Evolutionary conservation across 2,329 filamentous ascomycete species (phyloP).

Genomic region (Fusarium nisikadoi): DNA sequence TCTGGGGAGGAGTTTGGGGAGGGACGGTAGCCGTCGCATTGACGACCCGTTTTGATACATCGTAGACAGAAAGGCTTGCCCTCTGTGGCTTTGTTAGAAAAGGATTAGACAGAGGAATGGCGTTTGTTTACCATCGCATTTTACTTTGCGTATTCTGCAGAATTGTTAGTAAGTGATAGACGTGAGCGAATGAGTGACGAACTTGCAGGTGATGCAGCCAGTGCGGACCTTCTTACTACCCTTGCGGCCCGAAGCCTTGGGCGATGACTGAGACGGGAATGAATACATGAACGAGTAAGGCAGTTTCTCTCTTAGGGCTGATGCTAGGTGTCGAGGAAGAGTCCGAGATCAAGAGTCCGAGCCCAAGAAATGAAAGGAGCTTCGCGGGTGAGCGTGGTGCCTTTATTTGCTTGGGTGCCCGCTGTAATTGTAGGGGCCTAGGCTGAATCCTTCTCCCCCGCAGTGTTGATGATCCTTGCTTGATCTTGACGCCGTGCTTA

Average conservation of each 20-base stretch:
- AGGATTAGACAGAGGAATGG: fast-evolving
- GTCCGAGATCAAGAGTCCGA: conserved; percentile 31
- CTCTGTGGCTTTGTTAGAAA: conserved; percentile 48
- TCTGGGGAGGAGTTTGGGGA: conserved; percentile 30
- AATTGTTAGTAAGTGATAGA: background rate
- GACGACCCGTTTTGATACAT: conserved; percentile 65
- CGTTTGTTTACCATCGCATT: conserved; percentile 20
- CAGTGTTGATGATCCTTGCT: background rate
- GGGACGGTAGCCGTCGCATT: conserved; percentile 64
- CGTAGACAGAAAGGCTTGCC: conserved; percentile 62
- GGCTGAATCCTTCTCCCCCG: background rate
- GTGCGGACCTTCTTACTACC: conserved; percentile 59
- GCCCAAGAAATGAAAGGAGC: conserved; percentile 20
- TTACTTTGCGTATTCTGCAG: conserved; percentile 17
- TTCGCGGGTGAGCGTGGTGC: background rate
- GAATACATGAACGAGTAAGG: conserved; percentile 10
- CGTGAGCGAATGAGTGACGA: conserved; percentile 40
- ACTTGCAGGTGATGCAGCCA: conserved; percentile 68
- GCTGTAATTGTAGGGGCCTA: conserved; percentile 11
- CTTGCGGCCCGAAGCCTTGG: conserved; percentile 49
- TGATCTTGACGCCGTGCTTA: conserved; percentile 1
- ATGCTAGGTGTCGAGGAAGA: background rate
- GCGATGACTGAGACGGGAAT: conserved; percentile 2
- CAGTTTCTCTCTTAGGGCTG: background rate
- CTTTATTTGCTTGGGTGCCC: conserved; percentile 28